phyloP scores from a whole-genome alignment of 129 eudicot species.

The Silybum marianum region DNA sequence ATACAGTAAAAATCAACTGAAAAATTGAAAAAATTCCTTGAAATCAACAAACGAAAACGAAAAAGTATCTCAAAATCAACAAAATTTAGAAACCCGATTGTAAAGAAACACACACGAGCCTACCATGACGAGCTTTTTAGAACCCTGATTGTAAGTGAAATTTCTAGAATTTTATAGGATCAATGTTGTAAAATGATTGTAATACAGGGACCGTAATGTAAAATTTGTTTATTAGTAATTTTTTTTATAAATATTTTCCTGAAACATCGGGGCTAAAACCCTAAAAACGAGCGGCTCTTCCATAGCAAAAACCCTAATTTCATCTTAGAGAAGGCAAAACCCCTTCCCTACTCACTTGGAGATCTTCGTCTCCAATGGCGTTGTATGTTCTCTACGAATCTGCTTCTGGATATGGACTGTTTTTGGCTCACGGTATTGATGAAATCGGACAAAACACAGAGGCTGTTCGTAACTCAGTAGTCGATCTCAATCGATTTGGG shows the following conservation, averaged over 20 bases:
- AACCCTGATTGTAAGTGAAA: neutral
- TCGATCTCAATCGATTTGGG: constrained; percentile 75
- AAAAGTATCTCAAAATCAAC: too few relatives aligned
- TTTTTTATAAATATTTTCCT: neutral
- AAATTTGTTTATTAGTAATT: neutral
- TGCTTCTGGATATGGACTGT: constrained; percentile 69
- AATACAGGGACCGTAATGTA: neutral
- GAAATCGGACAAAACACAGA: constrained; percentile 92
- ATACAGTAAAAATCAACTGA: too few relatives aligned
- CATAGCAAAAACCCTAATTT: constrained; percentile 35
- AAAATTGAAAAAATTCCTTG: too few relatives aligned
- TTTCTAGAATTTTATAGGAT: neutral
- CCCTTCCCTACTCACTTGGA: neutral
- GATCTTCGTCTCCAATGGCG: constrained; percentile 43
- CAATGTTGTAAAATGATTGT: neutral
- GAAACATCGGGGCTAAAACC: neutral
- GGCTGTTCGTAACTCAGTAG: constrained; percentile 74
- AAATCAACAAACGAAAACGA: too few relatives aligned
- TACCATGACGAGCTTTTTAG: too few relatives aligned
- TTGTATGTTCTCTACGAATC: constrained; percentile 69
- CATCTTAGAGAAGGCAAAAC: neutral
- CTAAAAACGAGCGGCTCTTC: neutral
- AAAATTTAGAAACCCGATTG: too few relatives aligned
- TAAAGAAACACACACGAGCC: too few relatives aligned
- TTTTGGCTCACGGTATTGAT: constrained; percentile 70